Evolutionary conservation across 2,329 filamentous ascomycete genomes (phyloP).

Genomic region (Alternaria consortialis): DNA sequence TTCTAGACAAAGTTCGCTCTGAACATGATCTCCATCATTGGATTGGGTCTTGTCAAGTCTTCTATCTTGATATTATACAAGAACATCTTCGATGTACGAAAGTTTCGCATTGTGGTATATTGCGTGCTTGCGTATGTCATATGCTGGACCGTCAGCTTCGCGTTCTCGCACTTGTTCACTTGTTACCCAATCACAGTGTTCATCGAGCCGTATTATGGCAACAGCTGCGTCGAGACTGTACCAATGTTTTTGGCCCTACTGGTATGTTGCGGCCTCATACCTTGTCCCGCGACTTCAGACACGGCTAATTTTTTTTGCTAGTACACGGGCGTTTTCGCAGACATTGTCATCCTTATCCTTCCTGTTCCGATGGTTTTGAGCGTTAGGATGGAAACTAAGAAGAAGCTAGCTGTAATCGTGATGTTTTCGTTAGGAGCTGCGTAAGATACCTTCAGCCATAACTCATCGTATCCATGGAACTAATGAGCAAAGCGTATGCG

Average conservation of each 20-base stretch:
- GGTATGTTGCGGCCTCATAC: constrained; percentile 12
- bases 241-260: constrained; percentile 34
- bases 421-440: constrained; percentile 34
- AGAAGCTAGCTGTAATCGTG: constrained; percentile 32
- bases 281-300: neutral
- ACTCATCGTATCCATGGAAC: neutral
- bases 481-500: constrained; percentile 29
- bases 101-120: constrained; percentile 32
- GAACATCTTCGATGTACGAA: constrained; percentile 37
- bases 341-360: constrained; percentile 33
- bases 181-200: constrained; percentile 41
- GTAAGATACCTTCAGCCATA: constrained; percentile 14
- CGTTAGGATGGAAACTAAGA: constrained; percentile 27
- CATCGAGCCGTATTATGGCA: constrained; percentile 37
- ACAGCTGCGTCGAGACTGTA: constrained; percentile 34
- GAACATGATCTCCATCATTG: constrained; percentile 38
- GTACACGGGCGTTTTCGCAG: constrained; percentile 33
- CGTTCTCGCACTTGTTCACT: constrained; percentile 36
- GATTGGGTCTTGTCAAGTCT: constrained; percentile 39
- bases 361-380: constrained; percentile 39
- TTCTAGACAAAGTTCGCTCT: constrained; percentile 38
- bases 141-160: constrained; percentile 37
- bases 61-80: constrained; percentile 44
- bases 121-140: constrained; percentile 31
- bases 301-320: constrained; percentile 9